Evolutionary conservation across 148 eudicot genomes (phyloP).

Genomic region (Silene uniflora): DNA sequence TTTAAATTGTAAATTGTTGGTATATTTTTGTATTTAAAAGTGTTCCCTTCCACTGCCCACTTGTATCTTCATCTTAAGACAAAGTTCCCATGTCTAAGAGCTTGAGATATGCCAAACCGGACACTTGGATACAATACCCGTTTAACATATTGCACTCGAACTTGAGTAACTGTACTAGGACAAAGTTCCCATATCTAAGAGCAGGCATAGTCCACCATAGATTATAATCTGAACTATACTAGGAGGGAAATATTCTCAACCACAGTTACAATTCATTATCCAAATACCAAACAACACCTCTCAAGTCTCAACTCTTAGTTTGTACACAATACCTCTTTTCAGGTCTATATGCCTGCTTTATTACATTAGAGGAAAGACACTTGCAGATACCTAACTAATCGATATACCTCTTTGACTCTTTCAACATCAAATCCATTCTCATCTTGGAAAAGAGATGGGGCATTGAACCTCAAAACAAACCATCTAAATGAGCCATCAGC

Average conservation of each 20-base stretch:
- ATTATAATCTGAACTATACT: too few species aligned
- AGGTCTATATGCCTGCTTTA: slow-evolving; percentile 1
- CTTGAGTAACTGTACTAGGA: too few species aligned
- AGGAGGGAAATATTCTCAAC: not conserved
- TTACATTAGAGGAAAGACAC: not conserved
- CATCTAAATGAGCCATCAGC: not conserved
- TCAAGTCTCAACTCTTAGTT: not conserved
- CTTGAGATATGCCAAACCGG: too few species aligned
- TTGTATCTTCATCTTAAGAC: too few species aligned
- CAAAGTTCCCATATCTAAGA: too few species aligned
- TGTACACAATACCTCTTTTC: not conserved
- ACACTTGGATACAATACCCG: too few species aligned
- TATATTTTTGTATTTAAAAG: too few species aligned
- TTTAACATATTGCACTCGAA: too few species aligned
- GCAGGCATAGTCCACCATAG: not conserved
- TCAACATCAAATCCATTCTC: not conserved
- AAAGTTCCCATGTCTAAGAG: too few species aligned
- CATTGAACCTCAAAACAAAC: not conserved
- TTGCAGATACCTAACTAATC: not conserved
- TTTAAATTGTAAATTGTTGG: too few species aligned
- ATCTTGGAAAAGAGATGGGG: not conserved
- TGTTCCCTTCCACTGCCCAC: too few species aligned
- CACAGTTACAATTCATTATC: not conserved
- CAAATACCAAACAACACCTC: not conserved
- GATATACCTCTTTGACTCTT: not conserved